Conservation (phyloP, 2,329 filamentous ascomycete genomes). For the Pestalotiopsis sp. region DNA sequence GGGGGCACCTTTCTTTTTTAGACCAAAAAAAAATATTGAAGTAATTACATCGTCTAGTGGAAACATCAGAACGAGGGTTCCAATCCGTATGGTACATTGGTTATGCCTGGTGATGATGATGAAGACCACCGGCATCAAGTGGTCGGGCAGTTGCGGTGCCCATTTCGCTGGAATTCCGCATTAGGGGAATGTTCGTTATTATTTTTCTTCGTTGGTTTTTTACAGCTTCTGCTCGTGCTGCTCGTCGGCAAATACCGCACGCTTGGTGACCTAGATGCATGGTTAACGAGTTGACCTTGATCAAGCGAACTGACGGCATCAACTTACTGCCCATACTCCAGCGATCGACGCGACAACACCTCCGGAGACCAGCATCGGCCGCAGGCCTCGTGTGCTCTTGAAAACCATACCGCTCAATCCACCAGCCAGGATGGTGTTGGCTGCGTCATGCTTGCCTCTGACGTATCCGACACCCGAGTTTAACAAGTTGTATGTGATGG, state of each 20-base stretch:
- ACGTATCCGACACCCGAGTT: constrained; percentile 82
- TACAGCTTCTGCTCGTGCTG: constrained; percentile 14
- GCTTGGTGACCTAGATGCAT: constrained; percentile 30
- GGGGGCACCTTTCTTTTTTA: constrained; percentile 18
- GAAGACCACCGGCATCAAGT: not conserved
- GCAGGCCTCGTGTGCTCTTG: constrained; percentile 88
- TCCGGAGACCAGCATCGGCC: constrained; percentile 93
- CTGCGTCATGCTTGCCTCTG: constrained; percentile 84
- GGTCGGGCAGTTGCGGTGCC: not conserved
- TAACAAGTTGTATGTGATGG: constrained; percentile 93
- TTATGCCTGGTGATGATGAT: constrained; percentile 4
- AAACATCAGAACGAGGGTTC: constrained; percentile 18
- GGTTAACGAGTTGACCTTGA: constrained; percentile 19
- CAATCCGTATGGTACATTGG: constrained; percentile 30
- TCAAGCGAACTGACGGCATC: not conserved
- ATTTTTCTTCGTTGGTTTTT: not conserved
- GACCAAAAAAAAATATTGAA: constrained; percentile 21
- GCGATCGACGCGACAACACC: constrained; percentile 86
- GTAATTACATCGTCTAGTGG: constrained; percentile 22
- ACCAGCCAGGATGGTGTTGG: constrained; percentile 86
- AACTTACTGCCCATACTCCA: constrained; percentile 86
- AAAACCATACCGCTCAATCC: constrained; percentile 90
- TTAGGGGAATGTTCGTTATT: not conserved
- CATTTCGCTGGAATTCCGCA: not conserved
- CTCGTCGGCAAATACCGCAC: constrained; percentile 15